Percentiles rank a stretch among this genome's conserved stretches.
Evolutionary conservation across 345 rosid genomes (phyloP).

Genomic region (Psidium friedrichsthalianum): DNA sequence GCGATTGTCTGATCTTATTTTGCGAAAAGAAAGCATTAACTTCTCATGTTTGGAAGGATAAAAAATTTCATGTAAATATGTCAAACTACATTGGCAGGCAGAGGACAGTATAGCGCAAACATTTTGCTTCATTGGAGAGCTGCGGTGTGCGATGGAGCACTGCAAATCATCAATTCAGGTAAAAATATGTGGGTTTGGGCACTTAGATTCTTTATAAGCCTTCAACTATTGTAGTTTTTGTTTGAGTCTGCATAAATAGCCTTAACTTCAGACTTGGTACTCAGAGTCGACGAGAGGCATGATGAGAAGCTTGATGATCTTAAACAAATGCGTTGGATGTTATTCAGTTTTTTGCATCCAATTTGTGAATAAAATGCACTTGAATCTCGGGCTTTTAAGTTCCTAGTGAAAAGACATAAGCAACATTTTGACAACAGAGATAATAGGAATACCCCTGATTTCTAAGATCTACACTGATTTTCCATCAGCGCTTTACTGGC

Average conservation of each 20-base stretch:
- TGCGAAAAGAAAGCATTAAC: not conserved
- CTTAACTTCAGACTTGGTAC: not conserved
- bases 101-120: slow-evolving; percentile 69
- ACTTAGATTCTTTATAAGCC: not conserved
- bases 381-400: not conserved
- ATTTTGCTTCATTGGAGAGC: slow-evolving; percentile 48
- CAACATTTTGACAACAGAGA: not conserved
- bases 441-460: not conserved
- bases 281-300: not conserved
- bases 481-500: not conserved
- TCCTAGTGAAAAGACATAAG: not conserved
- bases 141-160: slow-evolving; percentile 38
- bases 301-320: not conserved
- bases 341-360: not conserved
- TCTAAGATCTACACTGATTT: not conserved
- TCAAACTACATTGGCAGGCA: slow-evolving; percentile 20
- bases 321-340: not conserved
- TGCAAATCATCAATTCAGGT: slow-evolving; percentile 56
- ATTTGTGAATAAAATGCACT: not conserved
- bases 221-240: not conserved
- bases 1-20: not conserved
- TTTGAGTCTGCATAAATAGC: not conserved
- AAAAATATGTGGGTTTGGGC: slow-evolving; percentile 8
- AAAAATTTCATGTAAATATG: not conserved
- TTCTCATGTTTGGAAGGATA: not conserved